A percentile compares a stretch with the other conserved stretches of the same genome.
Conservation (phyloP, 768 basidiomycete species). For the Pisolithus orientalis region DNA sequence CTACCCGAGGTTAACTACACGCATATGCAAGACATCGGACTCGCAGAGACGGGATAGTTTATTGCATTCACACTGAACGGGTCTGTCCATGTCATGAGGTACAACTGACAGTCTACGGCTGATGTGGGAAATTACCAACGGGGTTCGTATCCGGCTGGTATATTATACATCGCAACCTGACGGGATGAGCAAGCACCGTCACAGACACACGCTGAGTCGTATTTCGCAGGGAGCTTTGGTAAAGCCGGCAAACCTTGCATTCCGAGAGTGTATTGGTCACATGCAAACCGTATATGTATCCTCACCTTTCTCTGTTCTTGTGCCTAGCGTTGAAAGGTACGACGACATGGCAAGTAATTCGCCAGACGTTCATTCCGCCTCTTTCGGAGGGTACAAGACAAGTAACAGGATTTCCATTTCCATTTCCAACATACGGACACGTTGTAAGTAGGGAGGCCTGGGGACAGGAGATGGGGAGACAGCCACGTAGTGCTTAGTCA, state of each 20-base stretch:
- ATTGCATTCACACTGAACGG: slow-evolving; percentile 55
- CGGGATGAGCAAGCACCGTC: slow-evolving; percentile 33
- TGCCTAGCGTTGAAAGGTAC: background rate
- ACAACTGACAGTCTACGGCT: slow-evolving; percentile 38
- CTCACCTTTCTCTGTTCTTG: background rate
- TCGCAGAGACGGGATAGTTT: slow-evolving; percentile 48
- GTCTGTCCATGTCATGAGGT: slow-evolving; percentile 46
- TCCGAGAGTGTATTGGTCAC: slow-evolving; percentile 64
- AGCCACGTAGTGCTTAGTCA: too few relatives aligned
- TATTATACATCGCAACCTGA: background rate
- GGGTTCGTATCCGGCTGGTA: slow-evolving; percentile 28
- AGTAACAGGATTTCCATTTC: slow-evolving; percentile 48
- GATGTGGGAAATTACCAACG: slow-evolving; percentile 51
- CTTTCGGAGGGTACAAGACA: slow-evolving; percentile 41
- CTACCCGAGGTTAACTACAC: slow-evolving; percentile 42
- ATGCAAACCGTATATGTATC: slow-evolving; percentile 41
- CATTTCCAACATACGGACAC: slow-evolving; percentile 58
- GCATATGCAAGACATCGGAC: slow-evolving; percentile 55
- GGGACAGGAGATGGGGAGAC: too few relatives aligned
- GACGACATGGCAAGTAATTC: slow-evolving; percentile 43
- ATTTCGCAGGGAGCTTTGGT: slow-evolving; percentile 54
- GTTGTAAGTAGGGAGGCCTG: too few relatives aligned
- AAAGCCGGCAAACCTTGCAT: slow-evolving; percentile 47
- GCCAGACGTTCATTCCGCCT: slow-evolving; percentile 45
- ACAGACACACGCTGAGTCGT: slow-evolving; percentile 36